Percentiles rank a stretch among this genome's conserved stretches.
These are phyloP conservation scores for Stromatinia cepivora DNA, from an alignment of 2,329 filamentous ascomycete species.

Conservation along the genomic window DNA sequence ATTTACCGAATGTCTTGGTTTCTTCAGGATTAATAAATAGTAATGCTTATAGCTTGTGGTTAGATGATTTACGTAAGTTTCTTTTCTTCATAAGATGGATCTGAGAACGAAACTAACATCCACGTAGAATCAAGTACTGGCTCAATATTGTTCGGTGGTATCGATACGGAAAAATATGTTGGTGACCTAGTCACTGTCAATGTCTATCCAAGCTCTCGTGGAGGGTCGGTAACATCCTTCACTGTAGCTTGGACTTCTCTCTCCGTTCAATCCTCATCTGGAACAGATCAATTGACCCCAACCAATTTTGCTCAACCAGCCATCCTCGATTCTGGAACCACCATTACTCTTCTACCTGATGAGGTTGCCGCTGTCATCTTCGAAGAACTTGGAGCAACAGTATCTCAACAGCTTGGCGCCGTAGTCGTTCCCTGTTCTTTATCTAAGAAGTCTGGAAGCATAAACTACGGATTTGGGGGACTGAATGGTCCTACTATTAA, in stretches of 20 bases:
- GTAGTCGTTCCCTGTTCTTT: slow-evolving; percentile 52
- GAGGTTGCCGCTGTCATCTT: slow-evolving; percentile 51
- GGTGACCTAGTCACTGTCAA: slow-evolving; percentile 43
- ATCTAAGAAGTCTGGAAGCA: slow-evolving; percentile 44
- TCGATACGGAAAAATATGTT: slow-evolving; percentile 49
- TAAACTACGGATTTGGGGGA: slow-evolving; percentile 53
- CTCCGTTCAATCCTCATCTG: slow-evolving; percentile 41
- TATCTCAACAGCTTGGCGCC: slow-evolving; percentile 45
- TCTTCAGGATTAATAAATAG: slow-evolving; percentile 48
- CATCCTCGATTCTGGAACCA: slow-evolving; percentile 67
- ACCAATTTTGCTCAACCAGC: slow-evolving; percentile 47
- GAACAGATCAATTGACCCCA: slow-evolving; percentile 42
- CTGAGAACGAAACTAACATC: slow-evolving; percentile 25
- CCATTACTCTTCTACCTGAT: slow-evolving; percentile 64
- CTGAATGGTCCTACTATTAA: slow-evolving; percentile 47
- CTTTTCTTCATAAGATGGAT: neutral
- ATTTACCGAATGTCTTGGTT: slow-evolving; percentile 41
- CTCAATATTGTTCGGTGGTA: slow-evolving; percentile 48
- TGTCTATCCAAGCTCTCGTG: slow-evolving; percentile 34
- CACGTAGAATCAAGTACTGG: slow-evolving; percentile 38
- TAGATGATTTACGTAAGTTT: slow-evolving; percentile 42
- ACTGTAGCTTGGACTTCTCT: slow-evolving; percentile 41
- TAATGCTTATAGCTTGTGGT: slow-evolving; percentile 45
- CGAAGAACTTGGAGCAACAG: slow-evolving; percentile 49
- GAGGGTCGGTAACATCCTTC: slow-evolving; percentile 33